These are phyloP conservation scores for Strobilomyces confusus DNA, from an alignment of 768 basidiomycete species.

Conservation along the genomic window DNA sequence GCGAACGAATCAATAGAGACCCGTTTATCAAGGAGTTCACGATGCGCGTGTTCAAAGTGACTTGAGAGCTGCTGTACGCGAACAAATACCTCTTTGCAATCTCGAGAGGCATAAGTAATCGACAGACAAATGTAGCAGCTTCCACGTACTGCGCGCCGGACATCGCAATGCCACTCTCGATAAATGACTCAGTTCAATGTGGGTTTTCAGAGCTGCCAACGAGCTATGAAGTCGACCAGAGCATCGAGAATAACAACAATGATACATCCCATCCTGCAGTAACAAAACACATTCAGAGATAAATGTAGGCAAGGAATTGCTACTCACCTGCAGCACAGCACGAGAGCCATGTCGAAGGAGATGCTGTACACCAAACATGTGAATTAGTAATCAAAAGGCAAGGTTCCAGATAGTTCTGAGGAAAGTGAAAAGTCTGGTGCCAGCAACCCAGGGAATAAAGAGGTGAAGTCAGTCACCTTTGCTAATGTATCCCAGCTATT, in stretches of 20 bases:
- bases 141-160: slow-evolving; percentile 23
- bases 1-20: slow-evolving; percentile 15
- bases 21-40: slow-evolving; percentile 13
- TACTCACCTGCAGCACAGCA: slow-evolving; percentile 13
- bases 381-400: slow-evolving; percentile 14
- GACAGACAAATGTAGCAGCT: background rate
- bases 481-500: slow-evolving; percentile 28
- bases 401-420: slow-evolving; percentile 5
- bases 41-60: slow-evolving; percentile 24
- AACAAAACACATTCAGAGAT: background rate
- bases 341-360: slow-evolving; percentile 23
- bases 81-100: slow-evolving; percentile 22
- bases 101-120: slow-evolving; percentile 16
- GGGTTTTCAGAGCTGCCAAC: slow-evolving; percentile 15
- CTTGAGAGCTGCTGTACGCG: slow-evolving; percentile 23
- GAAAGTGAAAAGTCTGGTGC: slow-evolving; percentile 1
- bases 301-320: background rate
- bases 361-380: slow-evolving; percentile 17
- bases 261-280: slow-evolving; percentile 25
- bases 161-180: slow-evolving; percentile 27
- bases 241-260: slow-evolving; percentile 25
- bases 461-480: slow-evolving; percentile 25
- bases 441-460: slow-evolving; percentile 5
- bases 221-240: slow-evolving; percentile 26
- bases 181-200: slow-evolving; percentile 30